Conservation (phyloP, 768 basidiomycete species). For the Auricularia heimuer region DNA sequence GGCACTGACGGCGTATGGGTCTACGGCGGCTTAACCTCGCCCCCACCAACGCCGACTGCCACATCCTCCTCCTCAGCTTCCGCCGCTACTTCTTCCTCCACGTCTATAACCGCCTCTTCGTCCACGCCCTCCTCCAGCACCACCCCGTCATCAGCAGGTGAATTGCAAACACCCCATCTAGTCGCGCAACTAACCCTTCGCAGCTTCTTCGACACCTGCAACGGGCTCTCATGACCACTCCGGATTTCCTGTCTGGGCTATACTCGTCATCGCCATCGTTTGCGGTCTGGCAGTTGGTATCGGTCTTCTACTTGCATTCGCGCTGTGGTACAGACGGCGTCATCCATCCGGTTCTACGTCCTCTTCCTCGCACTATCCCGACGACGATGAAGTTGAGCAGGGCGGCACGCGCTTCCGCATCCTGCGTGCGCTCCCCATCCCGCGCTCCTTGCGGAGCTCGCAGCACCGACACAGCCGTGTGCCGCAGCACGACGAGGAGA, state of each 20-base stretch:
- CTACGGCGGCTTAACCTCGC: constrained; percentile 65
- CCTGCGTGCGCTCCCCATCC: not conserved
- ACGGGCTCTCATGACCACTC: not conserved
- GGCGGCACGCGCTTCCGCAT: not conserved
- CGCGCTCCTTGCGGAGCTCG: not conserved
- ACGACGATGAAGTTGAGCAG: not conserved
- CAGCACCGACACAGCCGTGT: not conserved
- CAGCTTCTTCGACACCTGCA: not conserved
- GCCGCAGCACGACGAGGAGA: not conserved
- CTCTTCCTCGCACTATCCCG: not conserved
- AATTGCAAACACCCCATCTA: not conserved
- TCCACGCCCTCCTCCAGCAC: not conserved
- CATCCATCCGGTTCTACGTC: not conserved
- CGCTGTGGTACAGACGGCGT: not conserved
- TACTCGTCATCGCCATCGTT: not conserved
- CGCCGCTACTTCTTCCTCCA: not conserved
- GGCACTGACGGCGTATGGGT: constrained; percentile 52
- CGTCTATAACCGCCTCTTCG: not conserved
- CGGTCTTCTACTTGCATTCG: not conserved
- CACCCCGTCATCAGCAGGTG: not conserved
- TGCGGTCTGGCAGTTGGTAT: not conserved
- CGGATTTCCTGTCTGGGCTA: not conserved
- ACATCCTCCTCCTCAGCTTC: constrained; percentile 12
- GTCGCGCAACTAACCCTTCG: not conserved
- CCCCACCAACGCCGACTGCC: constrained; percentile 30